Evolutionary conservation across 257 asterid genomes (phyloP).

Genomic region (Primulina eburnea): DNA sequence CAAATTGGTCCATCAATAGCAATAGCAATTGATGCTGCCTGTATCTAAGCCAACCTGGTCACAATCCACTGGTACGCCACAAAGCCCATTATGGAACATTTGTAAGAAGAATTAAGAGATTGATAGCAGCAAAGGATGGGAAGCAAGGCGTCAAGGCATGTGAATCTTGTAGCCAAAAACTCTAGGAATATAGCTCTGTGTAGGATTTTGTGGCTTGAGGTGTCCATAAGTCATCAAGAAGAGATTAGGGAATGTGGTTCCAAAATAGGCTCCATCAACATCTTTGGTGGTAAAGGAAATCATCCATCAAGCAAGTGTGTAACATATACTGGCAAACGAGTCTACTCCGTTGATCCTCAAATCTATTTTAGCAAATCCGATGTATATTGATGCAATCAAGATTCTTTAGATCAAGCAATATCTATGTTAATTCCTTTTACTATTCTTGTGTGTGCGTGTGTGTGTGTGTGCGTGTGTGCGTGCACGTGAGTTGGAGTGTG

Average conservation of each 20-base stretch:
- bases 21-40: slow-evolving; percentile 29
- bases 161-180: slow-evolving; percentile 94
- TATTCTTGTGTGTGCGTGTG: neutral
- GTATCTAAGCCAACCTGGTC: slow-evolving; percentile 32
- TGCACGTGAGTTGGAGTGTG: no score
- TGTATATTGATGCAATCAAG: neutral
- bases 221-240: slow-evolving; percentile 93
- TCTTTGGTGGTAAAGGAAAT: slow-evolving; percentile 54
- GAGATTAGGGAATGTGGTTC: slow-evolving; percentile 94
- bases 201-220: slow-evolving; percentile 82
- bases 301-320: neutral
- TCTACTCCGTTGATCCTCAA: neutral
- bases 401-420: neutral
- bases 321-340: neutral
- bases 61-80: slow-evolving; percentile 29
- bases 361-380: neutral
- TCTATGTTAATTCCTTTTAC: neutral
- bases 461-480: no score
- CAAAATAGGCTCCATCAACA: slow-evolving; percentile 87
- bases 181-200: slow-evolving; percentile 73
- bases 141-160: slow-evolving; percentile 51
- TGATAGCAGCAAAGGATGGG: slow-evolving; percentile 15
- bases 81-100: slow-evolving; percentile 31
- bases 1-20: slow-evolving; percentile 35
- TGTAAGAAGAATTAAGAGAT: slow-evolving; percentile 30